Base-by-base conservation (phyloP, 306 rosid species). In the Sphenostylis stenocarpa region DNA sequence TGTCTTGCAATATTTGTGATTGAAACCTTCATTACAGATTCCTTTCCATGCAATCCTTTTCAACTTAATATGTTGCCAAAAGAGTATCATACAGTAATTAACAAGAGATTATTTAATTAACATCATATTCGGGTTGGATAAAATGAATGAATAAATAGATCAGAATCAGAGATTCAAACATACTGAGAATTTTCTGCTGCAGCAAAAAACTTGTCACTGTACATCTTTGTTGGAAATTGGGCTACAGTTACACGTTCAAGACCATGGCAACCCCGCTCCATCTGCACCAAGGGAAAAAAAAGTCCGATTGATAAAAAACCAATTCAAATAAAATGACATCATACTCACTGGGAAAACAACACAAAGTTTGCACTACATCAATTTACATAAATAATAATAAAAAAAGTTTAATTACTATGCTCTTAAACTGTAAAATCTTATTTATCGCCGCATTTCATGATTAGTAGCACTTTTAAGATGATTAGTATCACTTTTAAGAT, bases 141-240 rank as follows among this genome's bases (percentile, higher is more conserved):
- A 62, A 63, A 7, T 13, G 14, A 7, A 16, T 1, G 11, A 41
- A 67, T 16, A 61, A 4, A 7, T 1, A 17, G 21, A 67, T 72
- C 61, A 80, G 56, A 75, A 67, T 43, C 45, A 39, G 49, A 17
- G 6, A 81, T 72, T 48, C 29, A 69, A 83, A 81, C 96, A 75
- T 94, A 94, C 98, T 94, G 98, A 74, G 94, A 84, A 91, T 87
- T 82, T 86, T 88, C 94, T 36, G 81, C 80, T 12, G 93, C 81
- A 38, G 91, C 86, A 84, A 94, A 94, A 82, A 71, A 86, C 45
- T 89, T 88, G 81, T 91, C 96, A 72, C 84, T 86, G 77, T 73
- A 94, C 87, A 90, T 94, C 96, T 90, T 94, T 48, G 90, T 89
- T 1, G 96, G 97, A 84, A 91, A 91, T 57, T 86, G 90, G 23